Evolutionary conservation across 345 rosid species (phyloP).

Genomic region (Brassica nigra): DNA sequence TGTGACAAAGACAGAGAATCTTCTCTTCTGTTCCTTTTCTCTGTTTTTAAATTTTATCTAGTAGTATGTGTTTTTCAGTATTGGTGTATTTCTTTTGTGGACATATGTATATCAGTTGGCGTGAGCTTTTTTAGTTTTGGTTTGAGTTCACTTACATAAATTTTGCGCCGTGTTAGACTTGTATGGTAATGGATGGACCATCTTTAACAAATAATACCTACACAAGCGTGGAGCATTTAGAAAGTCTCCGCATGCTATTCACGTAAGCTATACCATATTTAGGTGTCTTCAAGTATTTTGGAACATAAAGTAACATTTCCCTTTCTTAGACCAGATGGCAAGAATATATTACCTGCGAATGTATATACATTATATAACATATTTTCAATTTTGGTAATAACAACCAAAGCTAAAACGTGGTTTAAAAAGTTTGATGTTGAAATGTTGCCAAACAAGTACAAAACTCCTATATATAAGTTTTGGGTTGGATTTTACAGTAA

Average conservation of each 20-base stretch:
- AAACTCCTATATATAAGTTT: background rate
- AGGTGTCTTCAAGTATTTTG: slow-evolving; percentile 18
- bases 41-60: slow-evolving; percentile 2
- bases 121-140: slow-evolving; percentile 32
- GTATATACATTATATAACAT: background rate
- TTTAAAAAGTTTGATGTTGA: slow-evolving; percentile 27
- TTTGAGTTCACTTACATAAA: slow-evolving; percentile 14
- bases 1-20: slow-evolving; percentile 55
- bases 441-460: slow-evolving; percentile 25
- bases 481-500: slow-evolving; percentile 1
- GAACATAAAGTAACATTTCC: slow-evolving; percentile 29
- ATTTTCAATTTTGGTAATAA: slow-evolving; percentile 11
- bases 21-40: slow-evolving; percentile 23
- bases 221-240: slow-evolving; percentile 28
- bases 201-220: slow-evolving; percentile 28
- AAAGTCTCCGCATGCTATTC: slow-evolving; percentile 38
- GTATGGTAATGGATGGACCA: slow-evolving; percentile 27
- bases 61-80: slow-evolving; percentile 1
- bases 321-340: slow-evolving; percentile 16
- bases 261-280: slow-evolving; percentile 42
- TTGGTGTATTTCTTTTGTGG: background rate
- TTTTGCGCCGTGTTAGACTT: background rate
- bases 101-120: background rate
- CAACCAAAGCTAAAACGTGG: slow-evolving; percentile 24
- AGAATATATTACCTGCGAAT: slow-evolving; percentile 12